These are phyloP conservation scores for Pisolithus orientalis DNA, from an alignment of 768 basidiomycete genomes.

Conservation along the genomic window DNA sequence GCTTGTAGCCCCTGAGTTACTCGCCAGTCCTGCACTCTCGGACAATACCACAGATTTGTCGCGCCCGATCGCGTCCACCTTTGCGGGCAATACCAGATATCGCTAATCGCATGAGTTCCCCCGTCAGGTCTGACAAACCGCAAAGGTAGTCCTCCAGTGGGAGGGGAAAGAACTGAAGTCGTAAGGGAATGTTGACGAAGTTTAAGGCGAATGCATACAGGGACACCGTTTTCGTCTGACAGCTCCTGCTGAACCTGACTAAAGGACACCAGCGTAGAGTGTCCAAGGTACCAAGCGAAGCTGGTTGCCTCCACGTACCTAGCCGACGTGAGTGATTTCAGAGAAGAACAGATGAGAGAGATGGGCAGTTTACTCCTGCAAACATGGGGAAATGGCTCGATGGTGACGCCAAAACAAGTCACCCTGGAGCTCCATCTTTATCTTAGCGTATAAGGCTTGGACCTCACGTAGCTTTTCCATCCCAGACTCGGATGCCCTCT, in stretches of 20 bases:
- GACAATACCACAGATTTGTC: constrained; percentile 64
- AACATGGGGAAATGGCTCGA: constrained; percentile 65
- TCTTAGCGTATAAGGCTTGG: constrained; percentile 51
- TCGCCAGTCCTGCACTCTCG: constrained; percentile 66
- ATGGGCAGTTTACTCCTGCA: constrained; percentile 58
- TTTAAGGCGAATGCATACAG: constrained; percentile 42
- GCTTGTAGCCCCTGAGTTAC: constrained; percentile 9
- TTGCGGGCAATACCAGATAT: constrained; percentile 73
- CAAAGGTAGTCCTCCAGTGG: constrained; percentile 83
- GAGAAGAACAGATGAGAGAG: background rate
- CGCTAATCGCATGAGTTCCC: constrained; percentile 94
- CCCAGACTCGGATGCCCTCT: constrained; percentile 44
- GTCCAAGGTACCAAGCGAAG: constrained; percentile 79
- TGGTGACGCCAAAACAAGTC: constrained; percentile 77
- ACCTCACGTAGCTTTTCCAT: constrained; percentile 63
- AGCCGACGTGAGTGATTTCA: constrained; percentile 12
- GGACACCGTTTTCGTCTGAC: constrained; percentile 51
- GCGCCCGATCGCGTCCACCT: constrained; percentile 58
- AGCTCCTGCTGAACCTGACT: constrained; percentile 61
- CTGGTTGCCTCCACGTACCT: constrained; percentile 87
- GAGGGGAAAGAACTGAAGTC: constrained; percentile 64
- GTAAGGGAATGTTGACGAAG: constrained; percentile 1
- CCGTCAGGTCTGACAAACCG: constrained; percentile 90
- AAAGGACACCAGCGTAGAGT: constrained; percentile 60
- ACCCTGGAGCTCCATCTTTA: constrained; percentile 57